Evolutionary conservation across 2,329 filamentous ascomycete species (phyloP).

Genomic region (Amauroascus verrucosus): DNA sequence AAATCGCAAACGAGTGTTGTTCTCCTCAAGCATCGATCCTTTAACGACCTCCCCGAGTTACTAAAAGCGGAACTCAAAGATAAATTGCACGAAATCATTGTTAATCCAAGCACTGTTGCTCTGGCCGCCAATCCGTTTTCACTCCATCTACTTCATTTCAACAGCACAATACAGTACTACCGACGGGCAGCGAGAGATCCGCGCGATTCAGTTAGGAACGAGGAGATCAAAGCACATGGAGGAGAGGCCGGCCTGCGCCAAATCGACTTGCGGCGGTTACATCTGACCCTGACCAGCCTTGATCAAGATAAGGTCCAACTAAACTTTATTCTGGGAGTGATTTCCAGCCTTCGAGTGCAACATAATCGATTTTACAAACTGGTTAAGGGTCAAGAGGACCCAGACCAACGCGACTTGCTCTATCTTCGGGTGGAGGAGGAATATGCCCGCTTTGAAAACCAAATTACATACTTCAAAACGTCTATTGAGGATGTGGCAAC

Average conservation of each 20-base stretch:
- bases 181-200: conserved; percentile 12
- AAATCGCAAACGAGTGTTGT: conserved; percentile 10
- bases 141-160: conserved; percentile 12
- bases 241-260: conserved; percentile 8
- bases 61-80: conserved; percentile 9
- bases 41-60: conserved; percentile 11
- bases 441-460: conserved; percentile 13
- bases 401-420: conserved; percentile 11
- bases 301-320: conserved; percentile 13
- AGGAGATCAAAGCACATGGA: conserved; percentile 12
- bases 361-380: conserved; percentile 12
- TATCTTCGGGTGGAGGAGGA: conserved; percentile 14
- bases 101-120: conserved; percentile 6
- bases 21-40: conserved; percentile 11
- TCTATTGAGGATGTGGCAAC: conserved; percentile 13
- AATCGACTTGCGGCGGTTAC: conserved; percentile 11
- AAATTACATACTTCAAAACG: conserved; percentile 14
- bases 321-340: conserved; percentile 13
- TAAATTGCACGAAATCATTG: conserved; percentile 12
- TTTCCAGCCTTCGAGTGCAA: conserved; percentile 9
- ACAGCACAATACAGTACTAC: conserved; percentile 13
- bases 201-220: conserved; percentile 12
- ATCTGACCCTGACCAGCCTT: conserved; percentile 12
- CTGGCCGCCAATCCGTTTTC: conserved; percentile 10
- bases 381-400: conserved; percentile 5